A percentile compares a stretch with the other conserved stretches of the same genome.
These are phyloP conservation scores for Candida tibetensis DNA, from an alignment of 805 yeast genomes.

Conservation along the genomic window DNA sequence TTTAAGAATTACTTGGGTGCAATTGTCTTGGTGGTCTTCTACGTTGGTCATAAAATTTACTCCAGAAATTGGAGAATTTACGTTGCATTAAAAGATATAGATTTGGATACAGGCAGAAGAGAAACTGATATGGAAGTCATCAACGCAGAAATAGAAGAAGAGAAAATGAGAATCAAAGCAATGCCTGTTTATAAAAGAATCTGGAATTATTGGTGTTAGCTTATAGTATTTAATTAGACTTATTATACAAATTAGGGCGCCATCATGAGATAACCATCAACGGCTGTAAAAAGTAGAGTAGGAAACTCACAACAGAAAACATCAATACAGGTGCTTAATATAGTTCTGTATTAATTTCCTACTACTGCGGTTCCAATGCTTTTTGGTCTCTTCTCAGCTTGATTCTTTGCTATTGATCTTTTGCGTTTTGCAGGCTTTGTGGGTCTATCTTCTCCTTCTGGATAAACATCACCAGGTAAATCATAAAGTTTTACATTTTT, in stretches of 20 bases:
- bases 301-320: no score
- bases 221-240: neutral
- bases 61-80: slow-evolving; percentile 18
- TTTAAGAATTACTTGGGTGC: slow-evolving; percentile 28
- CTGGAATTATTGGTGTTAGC: slow-evolving; percentile 13
- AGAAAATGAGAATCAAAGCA: slow-evolving; percentile 10
- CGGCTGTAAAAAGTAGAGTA: no score
- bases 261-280: no score
- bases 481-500: slow-evolving; percentile 76
- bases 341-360: no score
- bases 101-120: slow-evolving; percentile 25
- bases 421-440: neutral
- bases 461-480: slow-evolving; percentile 78
- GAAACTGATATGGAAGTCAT: slow-evolving; percentile 22
- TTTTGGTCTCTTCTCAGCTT: no score
- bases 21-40: slow-evolving; percentile 20
- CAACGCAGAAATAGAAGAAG: slow-evolving; percentile 21
- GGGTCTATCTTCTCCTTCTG: slow-evolving; percentile 76
- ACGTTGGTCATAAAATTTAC: slow-evolving; percentile 23
- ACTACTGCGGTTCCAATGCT: no score
- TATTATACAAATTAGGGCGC: no score
- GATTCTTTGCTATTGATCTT: no score
- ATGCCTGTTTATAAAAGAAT: slow-evolving; percentile 16
- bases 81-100: slow-evolving; percentile 21
- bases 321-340: no score